Percentiles rank a stretch among this genome's conserved stretches.
phyloP scores from a whole-genome alignment of 1,139 yeast genomes.

The Torulaspora globosa region DNA sequence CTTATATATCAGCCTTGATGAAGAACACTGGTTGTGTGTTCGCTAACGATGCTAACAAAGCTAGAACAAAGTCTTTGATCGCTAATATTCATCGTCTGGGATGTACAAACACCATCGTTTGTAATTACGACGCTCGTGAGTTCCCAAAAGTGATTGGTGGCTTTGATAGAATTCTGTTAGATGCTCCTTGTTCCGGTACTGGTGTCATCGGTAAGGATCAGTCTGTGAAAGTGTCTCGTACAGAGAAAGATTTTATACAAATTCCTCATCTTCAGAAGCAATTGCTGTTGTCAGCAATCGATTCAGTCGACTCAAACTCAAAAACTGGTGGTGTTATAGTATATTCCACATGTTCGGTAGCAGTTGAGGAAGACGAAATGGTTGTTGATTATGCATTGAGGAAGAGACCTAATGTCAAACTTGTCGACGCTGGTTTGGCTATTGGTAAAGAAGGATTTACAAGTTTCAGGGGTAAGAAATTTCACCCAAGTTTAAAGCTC shows the following conservation, averaged over 20 bases:
- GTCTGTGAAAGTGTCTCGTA: conserved; percentile 87
- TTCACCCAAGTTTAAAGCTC: conserved; percentile 67
- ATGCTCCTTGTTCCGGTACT: conserved; percentile 99
- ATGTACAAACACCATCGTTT: conserved; percentile 92
- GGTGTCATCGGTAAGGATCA: conserved; percentile 99
- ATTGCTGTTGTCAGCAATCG: conserved; percentile 87
- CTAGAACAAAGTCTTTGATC: conserved; percentile 91
- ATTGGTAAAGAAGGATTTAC: conserved; percentile 97
- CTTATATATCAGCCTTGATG: conserved; percentile 94
- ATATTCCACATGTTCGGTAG: conserved; percentile 96
- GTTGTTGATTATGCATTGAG: conserved; percentile 97
- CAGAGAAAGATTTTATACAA: conserved; percentile 94
- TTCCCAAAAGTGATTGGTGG: conserved; percentile 98
- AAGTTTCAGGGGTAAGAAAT: conserved; percentile 87
- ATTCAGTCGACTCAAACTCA: conserved; percentile 90
- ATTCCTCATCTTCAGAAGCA: conserved; percentile 97
- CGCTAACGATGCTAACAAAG: conserved; percentile 95
- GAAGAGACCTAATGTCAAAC: conserved; percentile 92
- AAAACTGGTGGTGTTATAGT: conserved; percentile 92
- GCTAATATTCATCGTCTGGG: conserved; percentile 98
- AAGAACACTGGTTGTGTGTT: conserved; percentile 96
- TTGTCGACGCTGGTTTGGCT: conserved; percentile 88
- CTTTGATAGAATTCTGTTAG: conserved; percentile 87
- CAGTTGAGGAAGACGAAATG: conserved; percentile 97
- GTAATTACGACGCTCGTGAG: conserved; percentile 97